phyloP scores from a whole-genome alignment of 2,329 filamentous ascomycete genomes.

The Apiospora aurea region DNA sequence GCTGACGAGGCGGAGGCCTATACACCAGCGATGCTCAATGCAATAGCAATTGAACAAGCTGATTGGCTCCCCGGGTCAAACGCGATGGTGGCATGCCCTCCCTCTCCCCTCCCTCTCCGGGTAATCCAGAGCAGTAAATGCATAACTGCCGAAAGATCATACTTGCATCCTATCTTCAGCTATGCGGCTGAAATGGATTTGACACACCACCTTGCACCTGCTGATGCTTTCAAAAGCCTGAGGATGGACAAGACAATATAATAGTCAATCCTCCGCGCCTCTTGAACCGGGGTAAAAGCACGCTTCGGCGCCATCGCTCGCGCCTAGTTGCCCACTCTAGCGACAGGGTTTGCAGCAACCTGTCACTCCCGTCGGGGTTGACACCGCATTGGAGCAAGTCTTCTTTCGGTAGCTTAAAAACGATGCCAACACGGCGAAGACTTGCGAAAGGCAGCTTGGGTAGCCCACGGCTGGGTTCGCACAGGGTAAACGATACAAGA shows the following conservation, averaged over 20 bases:
- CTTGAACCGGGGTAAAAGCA: background rate
- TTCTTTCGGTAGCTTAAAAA: background rate
- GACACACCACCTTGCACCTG: background rate
- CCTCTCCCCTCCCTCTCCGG: background rate
- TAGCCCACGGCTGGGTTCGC: background rate
- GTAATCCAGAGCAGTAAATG: background rate
- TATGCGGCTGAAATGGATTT: slow-evolving; percentile 1
- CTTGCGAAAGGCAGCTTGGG: background rate
- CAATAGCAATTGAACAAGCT: background rate
- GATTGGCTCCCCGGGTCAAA: background rate
- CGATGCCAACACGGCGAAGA: background rate
- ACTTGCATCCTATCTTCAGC: background rate
- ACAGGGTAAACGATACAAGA: background rate
- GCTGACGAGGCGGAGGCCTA: background rate
- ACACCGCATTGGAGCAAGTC: background rate
- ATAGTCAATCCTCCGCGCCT: background rate
- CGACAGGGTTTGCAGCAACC: background rate
- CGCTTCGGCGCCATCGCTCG: slow-evolving; percentile 5
- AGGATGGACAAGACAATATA: background rate
- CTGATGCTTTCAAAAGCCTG: background rate
- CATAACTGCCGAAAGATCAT: background rate
- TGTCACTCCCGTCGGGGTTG: background rate
- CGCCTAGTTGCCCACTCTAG: slow-evolving; percentile 9
- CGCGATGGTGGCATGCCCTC: background rate
- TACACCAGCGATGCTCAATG: background rate